phyloP scores from a whole-genome alignment of 768 basidiomycete species.

The Paxillus rubicundulus region DNA sequence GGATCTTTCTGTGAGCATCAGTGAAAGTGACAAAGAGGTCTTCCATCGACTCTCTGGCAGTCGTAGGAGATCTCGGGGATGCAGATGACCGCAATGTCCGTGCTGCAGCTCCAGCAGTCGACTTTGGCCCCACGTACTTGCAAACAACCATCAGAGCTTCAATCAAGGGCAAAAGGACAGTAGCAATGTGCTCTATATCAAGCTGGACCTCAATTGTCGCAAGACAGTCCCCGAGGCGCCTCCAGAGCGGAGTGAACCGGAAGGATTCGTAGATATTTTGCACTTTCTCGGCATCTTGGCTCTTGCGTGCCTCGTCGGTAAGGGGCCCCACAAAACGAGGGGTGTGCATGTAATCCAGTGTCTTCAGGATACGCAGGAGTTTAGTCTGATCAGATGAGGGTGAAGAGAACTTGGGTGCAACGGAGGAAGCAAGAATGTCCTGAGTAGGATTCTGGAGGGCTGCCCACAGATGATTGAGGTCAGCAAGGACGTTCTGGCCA shows the following conservation, averaged over 20 bases:
- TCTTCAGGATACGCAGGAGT: constrained; percentile 90
- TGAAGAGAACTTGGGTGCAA: constrained; percentile 88
- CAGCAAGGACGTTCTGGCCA: constrained; percentile 67
- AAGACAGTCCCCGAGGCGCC: constrained; percentile 85
- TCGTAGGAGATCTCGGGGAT: constrained; percentile 67
- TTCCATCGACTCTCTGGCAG: constrained; percentile 75
- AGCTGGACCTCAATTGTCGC: constrained; percentile 76
- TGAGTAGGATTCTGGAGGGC: constrained; percentile 57
- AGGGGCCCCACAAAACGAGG: constrained; percentile 47
- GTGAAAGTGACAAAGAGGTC: constrained; percentile 93
- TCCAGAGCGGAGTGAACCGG: constrained; percentile 87
- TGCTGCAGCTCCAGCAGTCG: constrained; percentile 39
- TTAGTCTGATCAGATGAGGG: constrained; percentile 97
- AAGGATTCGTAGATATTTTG: constrained; percentile 89
- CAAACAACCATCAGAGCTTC: constrained; percentile 98
- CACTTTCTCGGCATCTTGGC: constrained; percentile 74
- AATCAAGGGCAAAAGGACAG: constrained; percentile 89
- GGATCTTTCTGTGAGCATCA: constrained; percentile 86
- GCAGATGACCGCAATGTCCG: constrained; percentile 61
- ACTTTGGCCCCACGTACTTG: constrained; percentile 83
- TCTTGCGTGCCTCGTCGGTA: constrained; percentile 36
- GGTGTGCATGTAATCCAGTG: constrained; percentile 95
- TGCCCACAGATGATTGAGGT: constrained; percentile 72
- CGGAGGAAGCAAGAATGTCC: constrained; percentile 59
- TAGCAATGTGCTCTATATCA: constrained; percentile 84